Base-by-base conservation (phyloP, 345 rosid genomes). In the Dipteronia sinensis region DNA sequence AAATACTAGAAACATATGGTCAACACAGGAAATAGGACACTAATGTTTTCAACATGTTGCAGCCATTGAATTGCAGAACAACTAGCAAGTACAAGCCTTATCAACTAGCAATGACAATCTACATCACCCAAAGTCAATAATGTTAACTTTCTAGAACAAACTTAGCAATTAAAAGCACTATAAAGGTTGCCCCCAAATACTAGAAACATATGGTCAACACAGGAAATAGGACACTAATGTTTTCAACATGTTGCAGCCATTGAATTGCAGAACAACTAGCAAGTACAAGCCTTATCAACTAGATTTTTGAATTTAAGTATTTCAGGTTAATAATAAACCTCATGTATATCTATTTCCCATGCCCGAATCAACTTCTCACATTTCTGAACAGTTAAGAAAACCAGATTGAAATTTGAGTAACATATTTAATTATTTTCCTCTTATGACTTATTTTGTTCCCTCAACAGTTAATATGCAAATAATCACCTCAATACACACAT, bases 81-180 rank as follows among this genome's bases (percentile, higher is more conserved):
- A 29, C 46, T 63, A 64, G 12, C 6, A 6, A 0, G 58, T 44
- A 25, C 16, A 29, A 10, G n/a, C n/a, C n/a, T n/a, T n/a, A n/a
- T n/a, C n/a, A n/a, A n/a, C n/a, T n/a, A n/a, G n/a, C 97, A 58
- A 94, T 92, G 73, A 92, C 95, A 82, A 94, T 91, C 98, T 95
- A 91, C 84, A 77, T 73, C 56, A 72, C 19, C 31, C 49, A 19
- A 72, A 58, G 69, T 38, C 29, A 71, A 34, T 13, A 29, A 27
- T 3, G 15, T 59, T 74, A 73, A 64, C 31, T 22, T 65, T 51
- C 19, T 9, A 59, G 16, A 75, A 3, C 17, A 38, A 76, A 23
- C 16, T 20, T 77, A 40, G 67, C 23, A 67, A 67, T 20, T 27
- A 69, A 44, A 29, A 11, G 59, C 49, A 65, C 11, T 16, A 15